Evolutionary conservation across 495 filamentous ascomycete genomes (phyloP), one percentile per base, ranked within the genome.

Genomic region (Neurospora sp.): DNA sequence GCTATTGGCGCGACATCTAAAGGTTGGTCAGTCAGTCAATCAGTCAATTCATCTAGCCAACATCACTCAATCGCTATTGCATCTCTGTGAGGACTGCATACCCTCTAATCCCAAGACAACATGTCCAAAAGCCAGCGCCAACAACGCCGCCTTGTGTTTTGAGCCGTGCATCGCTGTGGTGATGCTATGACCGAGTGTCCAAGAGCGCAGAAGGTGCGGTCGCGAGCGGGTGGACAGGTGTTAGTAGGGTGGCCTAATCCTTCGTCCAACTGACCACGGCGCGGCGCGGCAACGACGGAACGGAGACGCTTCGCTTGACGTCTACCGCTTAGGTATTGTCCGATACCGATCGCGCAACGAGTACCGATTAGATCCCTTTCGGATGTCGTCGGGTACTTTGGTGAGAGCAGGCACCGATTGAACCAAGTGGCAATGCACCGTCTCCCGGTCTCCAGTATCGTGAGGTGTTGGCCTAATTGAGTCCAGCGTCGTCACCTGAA

Each of bases 141-240:
- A 70, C 45, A 81, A 72, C 39, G 79, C 73, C 42, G 76, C 73
- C 41, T 73, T 76, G 71, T 76, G 73, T 39, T 73, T 69, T 17
- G 76, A 74, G 74, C 79, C 79, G 71, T 76, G 80, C 81, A 84
- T 84, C 17, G 59, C 75, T 38, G 70, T 17, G 14, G 27, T 37
- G 53, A 65, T 65, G 7, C 6, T 31, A 7, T 35, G 27, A 27
- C 22, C 6, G 53, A 61, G 53, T 35, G 53, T 65, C 53, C 14
- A 16, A 6, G 3, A 16, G 22, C 53, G 22, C 53, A 27, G 5
- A 27, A 14, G 22, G 27, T 37, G 53, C 12, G 3, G 1, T 27
- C 2, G 20, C 3, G 45, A 0, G 20, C 0, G 3, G 45, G 20
- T 53, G 45, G n/a, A 5, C 0, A 0, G 45, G 8, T 12, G n/a